phyloP scores from a whole-genome alignment of 805 yeast genomes.

The Wickerhamomyces ciferrii region DNA sequence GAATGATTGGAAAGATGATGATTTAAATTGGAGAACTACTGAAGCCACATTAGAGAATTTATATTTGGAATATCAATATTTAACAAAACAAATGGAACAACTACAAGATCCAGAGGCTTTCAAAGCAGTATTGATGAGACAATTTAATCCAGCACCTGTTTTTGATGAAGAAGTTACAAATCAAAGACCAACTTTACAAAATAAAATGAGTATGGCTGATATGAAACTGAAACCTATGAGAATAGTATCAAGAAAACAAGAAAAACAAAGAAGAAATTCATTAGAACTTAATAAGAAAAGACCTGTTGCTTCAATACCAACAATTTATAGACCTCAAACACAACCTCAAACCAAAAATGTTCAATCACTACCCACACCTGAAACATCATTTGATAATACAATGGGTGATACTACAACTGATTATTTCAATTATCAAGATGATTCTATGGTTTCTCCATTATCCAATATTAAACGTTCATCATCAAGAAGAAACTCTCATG shows the following conservation, averaged over 20 bases:
- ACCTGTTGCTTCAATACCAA: neutral
- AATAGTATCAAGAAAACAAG: neutral
- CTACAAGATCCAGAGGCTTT: slow-evolving; percentile 4
- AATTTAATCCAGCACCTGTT: neutral
- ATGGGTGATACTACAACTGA: neutral
- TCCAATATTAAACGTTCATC: neutral
- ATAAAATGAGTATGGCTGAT: neutral
- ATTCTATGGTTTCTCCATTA: neutral
- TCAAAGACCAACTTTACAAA: neutral
- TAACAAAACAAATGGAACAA: slow-evolving; percentile 18
- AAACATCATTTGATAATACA: neutral
- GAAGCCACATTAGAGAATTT: slow-evolving; percentile 41
- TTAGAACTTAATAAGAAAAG: neutral
- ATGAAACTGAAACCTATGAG: neutral
- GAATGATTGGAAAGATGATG: slow-evolving; percentile 24
- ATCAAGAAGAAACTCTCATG: neutral
- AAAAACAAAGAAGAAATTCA: neutral
- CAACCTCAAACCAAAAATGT: neutral
- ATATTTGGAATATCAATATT: slow-evolving; percentile 32
- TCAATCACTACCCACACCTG: neutral
- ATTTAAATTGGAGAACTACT: slow-evolving; percentile 37
- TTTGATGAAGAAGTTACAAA: slow-evolving; percentile 1
- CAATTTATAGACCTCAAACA: neutral
- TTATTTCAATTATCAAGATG: neutral
- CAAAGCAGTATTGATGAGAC: neutral